Percentiles rank a stretch among this genome's conserved stretches.
phyloP scores from a whole-genome alignment of 495 filamentous ascomycete species.

The Tuber melanosporum region DNA sequence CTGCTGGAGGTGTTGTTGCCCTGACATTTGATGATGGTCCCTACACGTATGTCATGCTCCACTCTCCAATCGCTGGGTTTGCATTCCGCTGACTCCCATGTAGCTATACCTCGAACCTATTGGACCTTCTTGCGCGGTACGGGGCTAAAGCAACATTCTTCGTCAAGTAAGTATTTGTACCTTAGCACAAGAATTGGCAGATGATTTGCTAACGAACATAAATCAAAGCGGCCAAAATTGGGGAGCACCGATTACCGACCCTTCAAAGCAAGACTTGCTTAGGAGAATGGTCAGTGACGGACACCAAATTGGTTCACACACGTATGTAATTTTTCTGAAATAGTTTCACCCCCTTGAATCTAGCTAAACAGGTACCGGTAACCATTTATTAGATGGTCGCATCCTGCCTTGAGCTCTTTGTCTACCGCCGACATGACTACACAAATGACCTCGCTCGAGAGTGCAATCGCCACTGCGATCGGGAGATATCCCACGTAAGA shows the following conservation, averaged over 20 bases:
- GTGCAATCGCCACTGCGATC: conserved; percentile 58
- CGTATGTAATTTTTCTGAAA: conserved; percentile 29
- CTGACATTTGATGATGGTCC: conserved; percentile 45
- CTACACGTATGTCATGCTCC: conserved; percentile 18
- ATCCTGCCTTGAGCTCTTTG: conserved; percentile 55
- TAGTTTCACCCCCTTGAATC: neutral
- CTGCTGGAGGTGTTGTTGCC: conserved; percentile 52
- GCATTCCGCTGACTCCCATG: conserved; percentile 44
- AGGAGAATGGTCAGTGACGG: conserved; percentile 56
- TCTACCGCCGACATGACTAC: conserved; percentile 47
- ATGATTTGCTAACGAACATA: neutral
- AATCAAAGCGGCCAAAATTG: conserved; percentile 56
- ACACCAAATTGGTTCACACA: conserved; percentile 68
- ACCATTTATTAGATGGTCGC: conserved; percentile 49
- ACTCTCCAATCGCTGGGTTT: neutral
- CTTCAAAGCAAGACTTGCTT: conserved; percentile 48
- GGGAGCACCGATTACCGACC: conserved; percentile 51
- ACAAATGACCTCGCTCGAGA: conserved; percentile 62
- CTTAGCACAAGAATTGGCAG: neutral
- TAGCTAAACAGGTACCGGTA: conserved; percentile 5
- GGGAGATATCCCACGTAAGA: conserved; percentile 57
- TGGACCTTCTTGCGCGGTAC: conserved; percentile 60
- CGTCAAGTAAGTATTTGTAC: conserved; percentile 45
- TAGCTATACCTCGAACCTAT: conserved; percentile 55
- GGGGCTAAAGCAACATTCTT: conserved; percentile 69